phyloP scores from a whole-genome alignment of 352 stramenopile species.

The Phytophthora idaei region DNA sequence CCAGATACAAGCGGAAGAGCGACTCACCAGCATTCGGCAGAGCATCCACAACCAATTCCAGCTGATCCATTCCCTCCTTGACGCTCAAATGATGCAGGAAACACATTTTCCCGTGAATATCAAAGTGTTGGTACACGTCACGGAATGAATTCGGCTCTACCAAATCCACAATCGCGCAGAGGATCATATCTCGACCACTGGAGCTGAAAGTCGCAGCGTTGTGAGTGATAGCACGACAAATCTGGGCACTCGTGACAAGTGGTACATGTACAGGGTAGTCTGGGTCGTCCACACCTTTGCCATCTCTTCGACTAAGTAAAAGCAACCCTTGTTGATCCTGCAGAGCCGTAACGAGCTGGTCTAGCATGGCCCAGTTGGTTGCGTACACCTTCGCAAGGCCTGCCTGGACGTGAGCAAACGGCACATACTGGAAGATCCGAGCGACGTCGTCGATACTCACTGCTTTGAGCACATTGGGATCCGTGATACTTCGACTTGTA shows the following conservation, averaged over 20 bases:
- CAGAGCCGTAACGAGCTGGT: constrained; percentile 26
- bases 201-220: constrained; percentile 58
- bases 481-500: constrained; percentile 47
- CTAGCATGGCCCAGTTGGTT: constrained; percentile 24
- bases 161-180: constrained; percentile 68
- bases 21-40: constrained; percentile 63
- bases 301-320: constrained; percentile 6
- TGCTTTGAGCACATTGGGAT: constrained; percentile 42
- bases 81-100: constrained; percentile 71
- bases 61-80: constrained; percentile 53
- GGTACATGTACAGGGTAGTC: constrained; percentile 62
- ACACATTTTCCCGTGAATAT: constrained; percentile 56
- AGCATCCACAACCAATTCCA: constrained; percentile 58
- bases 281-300: constrained; percentile 26
- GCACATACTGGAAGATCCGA: constrained; percentile 52
- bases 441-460: constrained; percentile 53
- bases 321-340: constrained; percentile 35
- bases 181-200: constrained; percentile 78
- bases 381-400: constrained; percentile 33
- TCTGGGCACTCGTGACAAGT: constrained; percentile 69
- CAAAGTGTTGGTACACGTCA: constrained; percentile 72
- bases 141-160: constrained; percentile 72
- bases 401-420: constrained; percentile 38
- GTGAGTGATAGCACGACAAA: constrained; percentile 70
- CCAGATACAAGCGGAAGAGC: constrained; percentile 67